Evolutionary conservation across 768 basidiomycete genomes (phyloP).

Genomic region (Naematelia aurantialba): DNA sequence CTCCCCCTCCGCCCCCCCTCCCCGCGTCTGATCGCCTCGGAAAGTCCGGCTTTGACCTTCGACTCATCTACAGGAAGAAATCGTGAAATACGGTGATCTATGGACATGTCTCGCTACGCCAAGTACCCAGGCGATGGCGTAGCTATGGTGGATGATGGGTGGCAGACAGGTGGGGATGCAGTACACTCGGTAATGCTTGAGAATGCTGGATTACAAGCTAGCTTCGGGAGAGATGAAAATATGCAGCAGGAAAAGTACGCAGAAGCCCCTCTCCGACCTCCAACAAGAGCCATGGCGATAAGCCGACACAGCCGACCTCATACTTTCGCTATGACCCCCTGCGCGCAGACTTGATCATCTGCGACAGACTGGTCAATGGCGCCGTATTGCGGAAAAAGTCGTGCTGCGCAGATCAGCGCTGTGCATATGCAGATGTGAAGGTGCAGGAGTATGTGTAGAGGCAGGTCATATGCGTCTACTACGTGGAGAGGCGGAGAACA

Average conservation of each 20-base stretch:
- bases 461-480: neutral
- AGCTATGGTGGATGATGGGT: too few species aligned
- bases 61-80: neutral
- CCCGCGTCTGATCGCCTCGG: neutral
- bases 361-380: conserved; percentile 30
- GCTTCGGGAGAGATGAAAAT: neutral
- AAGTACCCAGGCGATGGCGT: too few species aligned
- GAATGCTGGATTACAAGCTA: conserved; percentile 2
- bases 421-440: neutral
- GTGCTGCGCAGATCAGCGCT: conserved; percentile 24
- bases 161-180: neutral
- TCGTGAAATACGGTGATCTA: too few species aligned
- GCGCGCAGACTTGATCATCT: conserved; percentile 37
- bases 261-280: neutral
- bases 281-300: neutral
- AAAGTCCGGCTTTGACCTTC: neutral
- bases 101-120: too few species aligned
- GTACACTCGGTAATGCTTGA: neutral
- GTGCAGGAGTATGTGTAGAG: neutral
- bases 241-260: neutral
- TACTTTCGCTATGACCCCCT: conserved; percentile 16
- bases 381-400: conserved; percentile 41
- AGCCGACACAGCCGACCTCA: neutral
- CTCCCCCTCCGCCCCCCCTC: neutral
- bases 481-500: neutral